These are phyloP conservation scores for Camelina laxa DNA, from an alignment of 345 rosid species.

Conservation along the genomic window DNA sequence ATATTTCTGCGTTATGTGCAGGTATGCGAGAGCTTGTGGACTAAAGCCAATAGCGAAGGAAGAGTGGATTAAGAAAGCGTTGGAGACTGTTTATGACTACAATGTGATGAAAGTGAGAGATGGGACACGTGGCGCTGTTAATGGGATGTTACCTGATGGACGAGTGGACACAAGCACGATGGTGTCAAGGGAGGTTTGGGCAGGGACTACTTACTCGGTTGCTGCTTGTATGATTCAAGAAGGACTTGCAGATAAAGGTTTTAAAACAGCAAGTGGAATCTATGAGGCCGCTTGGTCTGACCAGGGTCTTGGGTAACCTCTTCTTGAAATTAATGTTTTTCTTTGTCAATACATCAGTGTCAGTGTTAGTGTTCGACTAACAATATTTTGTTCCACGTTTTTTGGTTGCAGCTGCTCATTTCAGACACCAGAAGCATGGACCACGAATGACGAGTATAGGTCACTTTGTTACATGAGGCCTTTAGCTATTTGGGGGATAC, in stretches of 20 bases:
- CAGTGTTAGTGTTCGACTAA: neutral
- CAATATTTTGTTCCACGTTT: neutral
- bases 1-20: constrained; percentile 19
- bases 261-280: constrained; percentile 67
- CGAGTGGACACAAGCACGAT: constrained; percentile 59
- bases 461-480: constrained; percentile 83
- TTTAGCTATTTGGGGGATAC: constrained; percentile 83
- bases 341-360: neutral
- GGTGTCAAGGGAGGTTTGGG: constrained; percentile 76
- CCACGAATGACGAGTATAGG: constrained; percentile 53
- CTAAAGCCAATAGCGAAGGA: constrained; percentile 63
- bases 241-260: constrained; percentile 56
- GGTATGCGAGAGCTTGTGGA: constrained; percentile 78
- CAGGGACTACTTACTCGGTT: constrained; percentile 76
- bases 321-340: neutral
- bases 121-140: constrained; percentile 68
- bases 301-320: constrained; percentile 65
- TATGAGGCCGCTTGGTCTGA: constrained; percentile 70
- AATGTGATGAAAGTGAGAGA: constrained; percentile 72
- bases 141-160: constrained; percentile 76
- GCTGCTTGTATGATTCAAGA: constrained; percentile 86
- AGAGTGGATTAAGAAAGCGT: constrained; percentile 58
- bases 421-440: constrained; percentile 84
- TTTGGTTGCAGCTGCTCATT: constrained; percentile 57
- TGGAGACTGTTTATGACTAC: constrained; percentile 60